A percentile compares a stretch with the other conserved stretches of the same genome.
These are phyloP conservation scores for Xylaria bambusicola DNA, from an alignment of 495 filamentous ascomycete species.

Conservation along the genomic window DNA sequence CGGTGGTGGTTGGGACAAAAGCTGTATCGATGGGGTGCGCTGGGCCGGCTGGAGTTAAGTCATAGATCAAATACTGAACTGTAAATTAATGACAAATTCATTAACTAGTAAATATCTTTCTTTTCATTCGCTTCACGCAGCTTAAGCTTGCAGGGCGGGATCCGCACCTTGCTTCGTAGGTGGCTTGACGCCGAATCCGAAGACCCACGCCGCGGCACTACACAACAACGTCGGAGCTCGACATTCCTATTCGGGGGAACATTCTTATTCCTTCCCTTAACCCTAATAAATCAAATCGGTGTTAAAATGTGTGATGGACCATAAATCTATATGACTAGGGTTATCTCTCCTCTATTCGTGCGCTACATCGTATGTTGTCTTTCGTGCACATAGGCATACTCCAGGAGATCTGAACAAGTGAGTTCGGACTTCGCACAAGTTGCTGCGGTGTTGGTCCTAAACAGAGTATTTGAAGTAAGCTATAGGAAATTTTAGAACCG, in stretches of 20 bases:
- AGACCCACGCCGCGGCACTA: neutral
- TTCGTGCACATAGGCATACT: too few relatives aligned
- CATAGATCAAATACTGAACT: neutral
- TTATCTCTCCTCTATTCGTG: too few relatives aligned
- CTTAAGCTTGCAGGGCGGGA: slow-evolving; percentile 1
- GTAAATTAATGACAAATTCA: neutral
- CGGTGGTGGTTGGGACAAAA: neutral
- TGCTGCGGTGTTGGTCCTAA: too few relatives aligned
- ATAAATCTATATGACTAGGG: too few relatives aligned
- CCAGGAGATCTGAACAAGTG: too few relatives aligned
- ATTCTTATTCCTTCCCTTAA: too few relatives aligned
- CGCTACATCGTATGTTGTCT: too few relatives aligned
- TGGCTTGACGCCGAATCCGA: slow-evolving; percentile 9
- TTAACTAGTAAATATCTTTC: neutral
- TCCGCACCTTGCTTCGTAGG: neutral
- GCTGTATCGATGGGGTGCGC: neutral
- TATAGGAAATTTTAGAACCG: too few relatives aligned
- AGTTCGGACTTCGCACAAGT: too few relatives aligned
- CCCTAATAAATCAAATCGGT: too few relatives aligned
- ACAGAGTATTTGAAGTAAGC: too few relatives aligned
- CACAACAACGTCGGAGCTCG: neutral
- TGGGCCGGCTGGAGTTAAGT: neutral
- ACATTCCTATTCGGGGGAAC: neutral
- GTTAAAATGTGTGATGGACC: too few relatives aligned
- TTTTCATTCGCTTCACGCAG: neutral